These are phyloP conservation scores for Protomyces gravidus DNA, from an alignment of 1,139 yeast species.

Conservation along the genomic window DNA sequence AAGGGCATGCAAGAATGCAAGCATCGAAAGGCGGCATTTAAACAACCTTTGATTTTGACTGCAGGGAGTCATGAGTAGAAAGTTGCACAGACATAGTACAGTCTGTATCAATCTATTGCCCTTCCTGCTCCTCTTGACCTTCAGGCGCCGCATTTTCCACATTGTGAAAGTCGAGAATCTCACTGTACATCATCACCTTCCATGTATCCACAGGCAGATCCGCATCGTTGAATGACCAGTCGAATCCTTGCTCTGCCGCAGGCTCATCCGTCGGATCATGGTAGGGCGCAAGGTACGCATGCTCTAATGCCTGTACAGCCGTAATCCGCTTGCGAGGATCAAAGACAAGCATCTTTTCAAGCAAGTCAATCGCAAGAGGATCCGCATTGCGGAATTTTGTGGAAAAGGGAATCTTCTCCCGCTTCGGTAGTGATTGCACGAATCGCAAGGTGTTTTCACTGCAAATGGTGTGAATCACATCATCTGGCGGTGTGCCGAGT, in stretches of 20 bases:
- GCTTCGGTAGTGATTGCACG: slow-evolving; percentile 86
- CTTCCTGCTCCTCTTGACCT: neutral
- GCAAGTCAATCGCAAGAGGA: slow-evolving; percentile 74
- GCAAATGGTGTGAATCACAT: slow-evolving; percentile 92
- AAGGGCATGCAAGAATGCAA: too few relatives aligned
- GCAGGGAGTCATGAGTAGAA: too few relatives aligned
- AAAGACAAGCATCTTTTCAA: slow-evolving; percentile 85
- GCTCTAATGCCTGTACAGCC: slow-evolving; percentile 83
- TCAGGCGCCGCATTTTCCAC: slow-evolving; percentile 42
- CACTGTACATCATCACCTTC: slow-evolving; percentile 99
- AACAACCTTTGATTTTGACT: too few relatives aligned
- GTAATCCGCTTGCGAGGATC: slow-evolving; percentile 92
- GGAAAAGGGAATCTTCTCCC: slow-evolving; percentile 83
- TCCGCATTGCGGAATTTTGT: slow-evolving; percentile 83
- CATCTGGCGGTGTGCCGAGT: slow-evolving; percentile 93
- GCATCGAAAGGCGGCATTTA: too few relatives aligned
- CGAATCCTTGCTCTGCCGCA: slow-evolving; percentile 83
- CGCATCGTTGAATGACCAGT: slow-evolving; percentile 98
- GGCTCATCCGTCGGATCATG: slow-evolving; percentile 99
- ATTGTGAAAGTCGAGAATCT: slow-evolving; percentile 90
- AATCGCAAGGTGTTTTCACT: slow-evolving; percentile 91
- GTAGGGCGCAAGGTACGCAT: slow-evolving; percentile 92
- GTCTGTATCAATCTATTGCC: too few relatives aligned
- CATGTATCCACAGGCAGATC: slow-evolving; percentile 96
- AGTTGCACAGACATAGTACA: too few relatives aligned